phyloP scores from a whole-genome alignment of 495 filamentous ascomycete genomes.

The Neurospora sp. region DNA sequence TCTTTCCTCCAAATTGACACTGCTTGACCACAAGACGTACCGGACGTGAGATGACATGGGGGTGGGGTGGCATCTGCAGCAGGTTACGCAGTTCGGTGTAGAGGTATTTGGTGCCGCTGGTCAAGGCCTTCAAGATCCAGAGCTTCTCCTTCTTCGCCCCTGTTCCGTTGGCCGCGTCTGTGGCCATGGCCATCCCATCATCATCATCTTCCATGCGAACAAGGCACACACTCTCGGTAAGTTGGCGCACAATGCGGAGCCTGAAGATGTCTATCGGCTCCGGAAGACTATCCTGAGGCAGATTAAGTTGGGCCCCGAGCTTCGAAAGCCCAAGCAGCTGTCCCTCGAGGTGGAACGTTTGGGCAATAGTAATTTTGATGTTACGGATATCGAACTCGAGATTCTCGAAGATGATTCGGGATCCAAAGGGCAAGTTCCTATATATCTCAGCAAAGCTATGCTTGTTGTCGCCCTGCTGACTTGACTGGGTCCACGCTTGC shows the following conservation, averaged over 20 bases:
- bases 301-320: constrained; percentile 20
- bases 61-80: constrained; percentile 31
- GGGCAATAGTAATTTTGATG: constrained; percentile 28
- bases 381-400: constrained; percentile 28
- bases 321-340: constrained; percentile 24
- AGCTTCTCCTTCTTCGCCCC: constrained; percentile 10
- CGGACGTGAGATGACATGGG: constrained; percentile 32
- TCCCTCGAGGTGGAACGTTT: constrained; percentile 33
- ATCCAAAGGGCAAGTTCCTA: constrained; percentile 32
- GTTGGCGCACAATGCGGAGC: constrained; percentile 29
- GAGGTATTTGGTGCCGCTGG: constrained; percentile 38
- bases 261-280: constrained; percentile 28
- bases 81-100: constrained; percentile 39
- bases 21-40: constrained; percentile 35
- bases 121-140: constrained; percentile 40
- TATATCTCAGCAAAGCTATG: constrained; percentile 11
- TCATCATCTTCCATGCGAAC: constrained; percentile 20
- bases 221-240: constrained; percentile 38
- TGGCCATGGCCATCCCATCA: neutral
- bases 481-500: constrained; percentile 26
- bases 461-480: neutral
- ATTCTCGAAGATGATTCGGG: constrained; percentile 35
- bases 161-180: neutral
- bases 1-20: constrained; percentile 36
- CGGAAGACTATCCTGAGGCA: constrained; percentile 20